Conservation (phyloP, 73 alveolate species). For the Tetrahymena thermophila region DNA sequence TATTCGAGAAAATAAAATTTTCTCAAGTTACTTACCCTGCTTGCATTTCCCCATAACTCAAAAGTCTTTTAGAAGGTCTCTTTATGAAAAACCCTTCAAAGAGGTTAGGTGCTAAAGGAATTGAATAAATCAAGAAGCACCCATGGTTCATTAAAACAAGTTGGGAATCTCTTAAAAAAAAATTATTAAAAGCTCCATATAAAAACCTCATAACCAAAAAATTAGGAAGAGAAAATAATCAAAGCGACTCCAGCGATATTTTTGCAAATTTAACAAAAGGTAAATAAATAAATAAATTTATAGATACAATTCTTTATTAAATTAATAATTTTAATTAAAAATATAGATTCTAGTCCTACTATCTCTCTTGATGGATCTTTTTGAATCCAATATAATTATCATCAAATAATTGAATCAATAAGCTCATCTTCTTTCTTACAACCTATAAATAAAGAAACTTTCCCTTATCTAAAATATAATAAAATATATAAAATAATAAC, state of each 20-base stretch:
- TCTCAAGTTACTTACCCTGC: constrained; percentile 38
- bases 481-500: not conserved
- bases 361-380: not conserved
- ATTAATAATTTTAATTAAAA: not conserved
- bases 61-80: constrained; percentile 39
- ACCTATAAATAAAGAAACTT: too few species aligned
- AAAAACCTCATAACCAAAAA: not conserved
- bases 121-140: constrained; percentile 40
- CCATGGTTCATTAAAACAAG: constrained; percentile 42
- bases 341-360: not conserved
- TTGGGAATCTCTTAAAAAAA: constrained; percentile 39
- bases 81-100: constrained; percentile 26
- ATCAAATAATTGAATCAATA: too few species aligned
- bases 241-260: not conserved
- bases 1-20: constrained; percentile 71
- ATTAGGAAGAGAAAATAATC: not conserved
- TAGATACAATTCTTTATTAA: not conserved
- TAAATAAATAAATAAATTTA: not conserved
- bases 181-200: constrained; percentile 22
- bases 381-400: not conserved
- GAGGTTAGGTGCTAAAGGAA: constrained; percentile 41
- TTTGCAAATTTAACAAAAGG: not conserved
- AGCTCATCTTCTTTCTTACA: not conserved
- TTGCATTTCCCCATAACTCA: constrained; percentile 36
- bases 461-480: not conserved